Evolutionary conservation across 495 filamentous ascomycete genomes (phyloP), one percentile per base, ranked within the genome.

Genomic region (Penicillium psychrofluorescens): DNA sequence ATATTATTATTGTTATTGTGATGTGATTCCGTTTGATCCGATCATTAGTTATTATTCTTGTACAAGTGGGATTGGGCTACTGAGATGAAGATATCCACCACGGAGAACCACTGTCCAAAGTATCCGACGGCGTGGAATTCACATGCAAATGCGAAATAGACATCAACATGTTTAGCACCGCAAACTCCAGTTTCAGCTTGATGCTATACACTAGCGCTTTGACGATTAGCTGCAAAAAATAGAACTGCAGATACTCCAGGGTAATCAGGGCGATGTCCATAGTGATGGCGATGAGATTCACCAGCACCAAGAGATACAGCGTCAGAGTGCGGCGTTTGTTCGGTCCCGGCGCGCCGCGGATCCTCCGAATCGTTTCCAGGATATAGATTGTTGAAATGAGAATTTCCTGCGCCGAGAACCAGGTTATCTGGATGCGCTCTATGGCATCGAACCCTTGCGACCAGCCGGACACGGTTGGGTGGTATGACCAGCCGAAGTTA

Each of bases 121-220:
- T 40, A 45, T 13, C 30, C 22, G 34, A 16, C 5, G 29, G 16
- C 14, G 14, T 8, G 9, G 32, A 34, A 16, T 29, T 16, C 7
- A 35, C 32, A 28, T 29, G 41, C 8, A 85, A 40, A 48, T 50
- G 46, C 11, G 53, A 50, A 38, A 57, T 39, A 7, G 54, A 50
- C 9, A 57, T 45, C 40, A 57, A 41, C 50, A 50, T 57, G 0
- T 53, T 46, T 30, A 79, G 59, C 16, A 77, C 67, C n/a, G 66
- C 66, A 54, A 78, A 78, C 46, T 79, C 75, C 39, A 79, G 50
- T 54, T 78, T 77, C 9, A 79, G 63, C 57, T 79, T 79, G 49
- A 77, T 59, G 48, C 65, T 67, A 56, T 79, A 79, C 7, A 76
- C 57, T 29, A 67, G 53, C 2, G 66, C 64, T 46, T 78, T 77